Conservation (phyloP, 164 flowering plant species). For the Nymphaea colorata region DNA sequence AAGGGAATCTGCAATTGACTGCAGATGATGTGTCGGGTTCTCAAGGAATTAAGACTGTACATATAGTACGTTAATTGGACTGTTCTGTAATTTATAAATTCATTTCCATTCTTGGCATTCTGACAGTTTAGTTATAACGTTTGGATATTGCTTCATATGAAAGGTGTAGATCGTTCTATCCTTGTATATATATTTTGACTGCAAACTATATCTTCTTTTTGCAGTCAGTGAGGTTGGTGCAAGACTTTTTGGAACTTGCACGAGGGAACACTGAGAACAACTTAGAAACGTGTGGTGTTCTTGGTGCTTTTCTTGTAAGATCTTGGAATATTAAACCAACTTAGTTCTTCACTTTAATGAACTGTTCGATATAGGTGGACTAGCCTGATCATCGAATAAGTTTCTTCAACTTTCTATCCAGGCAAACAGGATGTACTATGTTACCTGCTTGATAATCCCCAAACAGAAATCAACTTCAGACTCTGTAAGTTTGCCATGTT, state of each 20-base stretch:
- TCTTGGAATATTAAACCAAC: neutral
- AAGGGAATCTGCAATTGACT: slow-evolving; percentile 8
- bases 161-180: too few relatives aligned
- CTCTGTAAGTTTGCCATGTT: slow-evolving; percentile 20
- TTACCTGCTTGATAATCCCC: slow-evolving; percentile 64
- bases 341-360: neutral
- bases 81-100: too few relatives aligned
- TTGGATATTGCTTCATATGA: too few relatives aligned
- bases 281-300: slow-evolving; percentile 81
- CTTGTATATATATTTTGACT: neutral
- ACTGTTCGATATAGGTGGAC: neutral
- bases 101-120: too few relatives aligned
- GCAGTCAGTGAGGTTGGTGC: slow-evolving; percentile 60
- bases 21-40: slow-evolving; percentile 12
- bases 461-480: slow-evolving; percentile 66
- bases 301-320: slow-evolving; percentile 73
- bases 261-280: slow-evolving; percentile 58
- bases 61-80: slow-evolving; percentile 37
- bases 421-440: slow-evolving; percentile 46
- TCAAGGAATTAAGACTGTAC: slow-evolving; percentile 33
- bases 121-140: too few relatives aligned
- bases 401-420: slow-evolving; percentile 12
- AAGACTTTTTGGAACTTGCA: slow-evolving; percentile 74
- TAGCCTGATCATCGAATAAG: neutral
- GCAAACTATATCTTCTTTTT: neutral